Evolutionary conservation across 2,329 filamentous ascomycete genomes (phyloP).

Genomic region (Plectosphaerella sp.): DNA sequence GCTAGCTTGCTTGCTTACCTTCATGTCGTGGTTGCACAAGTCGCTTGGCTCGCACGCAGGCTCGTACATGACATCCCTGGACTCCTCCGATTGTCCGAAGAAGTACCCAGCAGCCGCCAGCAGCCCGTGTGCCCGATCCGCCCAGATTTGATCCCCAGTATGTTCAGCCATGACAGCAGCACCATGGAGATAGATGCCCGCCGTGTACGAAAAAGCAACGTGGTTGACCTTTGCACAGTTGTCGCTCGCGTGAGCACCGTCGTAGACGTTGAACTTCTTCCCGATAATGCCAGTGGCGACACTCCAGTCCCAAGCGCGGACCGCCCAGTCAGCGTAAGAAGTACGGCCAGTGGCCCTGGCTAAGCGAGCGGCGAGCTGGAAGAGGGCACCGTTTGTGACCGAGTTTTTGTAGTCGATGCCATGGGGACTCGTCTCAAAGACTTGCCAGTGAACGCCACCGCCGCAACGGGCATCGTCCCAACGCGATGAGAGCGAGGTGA

Average conservation of each 20-base stretch:
- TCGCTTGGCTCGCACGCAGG: constrained; percentile 56
- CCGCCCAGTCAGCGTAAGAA: constrained; percentile 64
- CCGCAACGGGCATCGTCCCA: constrained; percentile 67
- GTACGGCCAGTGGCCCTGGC: constrained; percentile 64
- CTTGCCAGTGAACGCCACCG: constrained; percentile 78
- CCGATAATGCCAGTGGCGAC: constrained; percentile 53
- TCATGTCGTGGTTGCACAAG: constrained; percentile 59
- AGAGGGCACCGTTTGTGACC: constrained; percentile 77
- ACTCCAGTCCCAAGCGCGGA: constrained; percentile 64
- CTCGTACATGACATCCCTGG: constrained; percentile 53
- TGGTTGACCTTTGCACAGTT: constrained; percentile 51
- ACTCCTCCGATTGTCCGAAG: constrained; percentile 28
- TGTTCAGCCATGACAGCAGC: constrained; percentile 60
- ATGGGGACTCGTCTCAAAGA: constrained; percentile 66
- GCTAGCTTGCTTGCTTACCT: constrained; percentile 10
- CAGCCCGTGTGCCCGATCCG: constrained; percentile 44
- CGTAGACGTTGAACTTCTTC: constrained; percentile 49
- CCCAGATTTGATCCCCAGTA: constrained; percentile 50
- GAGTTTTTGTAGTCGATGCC: constrained; percentile 82
- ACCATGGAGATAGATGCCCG: constrained; percentile 62
- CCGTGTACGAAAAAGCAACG: constrained; percentile 61
- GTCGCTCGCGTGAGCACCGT: constrained; percentile 52
- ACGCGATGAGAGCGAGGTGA: constrained; percentile 63
- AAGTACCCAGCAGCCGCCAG: constrained; percentile 47
- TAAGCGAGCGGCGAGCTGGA: constrained; percentile 73